Evolutionary conservation across 768 basidiomycete species (phyloP).

Genomic region (Lactarius deliciosus): DNA sequence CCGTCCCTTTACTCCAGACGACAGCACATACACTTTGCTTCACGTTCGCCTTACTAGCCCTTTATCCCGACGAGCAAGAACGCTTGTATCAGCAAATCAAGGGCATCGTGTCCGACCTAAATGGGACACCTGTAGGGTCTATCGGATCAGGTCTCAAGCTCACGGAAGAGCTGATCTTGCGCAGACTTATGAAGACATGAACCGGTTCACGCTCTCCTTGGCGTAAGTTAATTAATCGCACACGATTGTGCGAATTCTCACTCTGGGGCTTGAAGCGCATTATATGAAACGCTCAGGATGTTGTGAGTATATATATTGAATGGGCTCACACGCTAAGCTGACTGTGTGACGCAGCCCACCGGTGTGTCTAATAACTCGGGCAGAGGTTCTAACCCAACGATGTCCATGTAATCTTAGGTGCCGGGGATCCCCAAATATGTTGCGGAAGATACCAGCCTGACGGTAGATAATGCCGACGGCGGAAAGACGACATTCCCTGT

Average conservation of each 20-base stretch:
- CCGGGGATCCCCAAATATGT: conserved; percentile 45
- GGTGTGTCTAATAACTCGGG: conserved; percentile 4
- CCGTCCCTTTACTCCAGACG: conserved; percentile 33
- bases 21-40: conserved; percentile 41
- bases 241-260: background rate
- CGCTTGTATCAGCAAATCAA: conserved; percentile 40
- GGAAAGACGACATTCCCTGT: conserved; percentile 42
- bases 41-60: conserved; percentile 43
- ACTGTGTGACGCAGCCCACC: conserved; percentile 11
- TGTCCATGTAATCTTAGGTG: conserved; percentile 38
- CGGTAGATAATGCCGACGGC: conserved; percentile 40
- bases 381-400: background rate
- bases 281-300: conserved; percentile 51
- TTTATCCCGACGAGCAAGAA: conserved; percentile 45
- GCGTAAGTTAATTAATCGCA: conserved; percentile 20
- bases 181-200: conserved; percentile 33
- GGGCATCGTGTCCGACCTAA: conserved; percentile 35
- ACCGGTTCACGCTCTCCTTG: conserved; percentile 25
- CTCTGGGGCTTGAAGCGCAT: conserved; percentile 37
- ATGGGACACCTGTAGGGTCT: conserved; percentile 25
- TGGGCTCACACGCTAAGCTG: background rate
- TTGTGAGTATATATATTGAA: conserved; percentile 30
- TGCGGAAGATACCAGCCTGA: conserved; percentile 47
- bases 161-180: background rate
- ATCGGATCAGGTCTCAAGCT: background rate